Evolutionary conservation across 305 asterid genomes (phyloP), one percentile per base, ranked within the genome.

Genomic region (Fraxinus angustifolia): DNA sequence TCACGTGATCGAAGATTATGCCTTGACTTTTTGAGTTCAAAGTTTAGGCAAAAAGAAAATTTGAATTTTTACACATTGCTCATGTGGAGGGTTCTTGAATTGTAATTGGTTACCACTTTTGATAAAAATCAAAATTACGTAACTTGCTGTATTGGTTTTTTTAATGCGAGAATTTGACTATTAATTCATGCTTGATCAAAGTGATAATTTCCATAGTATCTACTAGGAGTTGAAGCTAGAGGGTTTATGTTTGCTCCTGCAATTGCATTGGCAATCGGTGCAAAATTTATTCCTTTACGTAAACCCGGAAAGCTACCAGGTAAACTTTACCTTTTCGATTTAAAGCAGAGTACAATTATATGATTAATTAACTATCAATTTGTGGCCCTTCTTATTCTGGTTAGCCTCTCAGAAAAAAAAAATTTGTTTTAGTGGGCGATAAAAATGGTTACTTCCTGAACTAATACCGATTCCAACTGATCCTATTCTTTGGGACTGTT

Each of bases 301-400:
- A 94, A 94, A 86, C 97, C 95, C 0, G 88, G 91, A 83, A 94
- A 92, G 82, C 90, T 94, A 72, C 98, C 97, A 68, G 98, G 98
- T 94, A 80, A 83, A 73, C 28, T 42, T 82, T 23, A 36, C 45
- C 16, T 21, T 45, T 53, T 84, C 16, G 7, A 78, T 28, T 36
- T 28, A 36, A 75, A 67, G 3, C 17, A 67, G 73, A 11, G 17
- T 3, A 10, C 21, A 31, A 28, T 14, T 68, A 7, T 12, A 10
- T 26, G 74, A 68, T 68, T 68, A 60, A 60, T 60, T 60, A 21
- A 28, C 40, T 14, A 28, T 68, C 36, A 6, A 30, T 12, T 68
- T 3, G 8, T 0, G 14, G 4, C 17, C 31, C 71, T 60, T 23
- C 33, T 60, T 60, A 21, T 60, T 19, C 31, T 6, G 14, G 33